phyloP scores from a whole-genome alignment of 345 rosid genomes.

The Gossypium mustelinum region DNA sequence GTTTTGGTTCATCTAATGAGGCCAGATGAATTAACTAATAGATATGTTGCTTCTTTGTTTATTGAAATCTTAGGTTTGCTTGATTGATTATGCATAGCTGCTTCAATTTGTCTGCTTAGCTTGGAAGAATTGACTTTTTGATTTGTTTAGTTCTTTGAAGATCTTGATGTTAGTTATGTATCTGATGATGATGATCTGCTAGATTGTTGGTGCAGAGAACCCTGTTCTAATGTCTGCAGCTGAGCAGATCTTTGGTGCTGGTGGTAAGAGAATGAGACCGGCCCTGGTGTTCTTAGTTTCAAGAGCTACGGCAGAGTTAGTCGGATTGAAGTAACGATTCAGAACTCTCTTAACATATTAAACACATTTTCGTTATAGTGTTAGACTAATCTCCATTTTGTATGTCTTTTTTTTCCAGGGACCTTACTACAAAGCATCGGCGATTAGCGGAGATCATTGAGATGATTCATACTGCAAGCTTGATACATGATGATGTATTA shows the following conservation, averaged over 20 bases:
- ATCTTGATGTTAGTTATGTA: constrained; percentile 9
- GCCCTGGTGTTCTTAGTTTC: constrained; percentile 93
- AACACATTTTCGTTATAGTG: neutral
- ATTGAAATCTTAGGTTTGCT: neutral
- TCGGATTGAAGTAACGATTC: constrained; percentile 55
- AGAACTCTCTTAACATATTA: constrained; percentile 10
- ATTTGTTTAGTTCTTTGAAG: neutral
- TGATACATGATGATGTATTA: constrained; percentile 92
- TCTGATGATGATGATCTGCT: constrained; percentile 35
- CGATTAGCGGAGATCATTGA: constrained; percentile 96
- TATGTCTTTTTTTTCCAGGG: constrained; percentile 41
- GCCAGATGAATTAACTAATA: neutral
- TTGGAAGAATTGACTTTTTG: neutral
- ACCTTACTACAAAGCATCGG: constrained; percentile 69
- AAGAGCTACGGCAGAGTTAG: constrained; percentile 82
- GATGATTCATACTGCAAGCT: constrained; percentile 98
- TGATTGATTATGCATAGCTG: neutral
- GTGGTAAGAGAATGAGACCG: constrained; percentile 98
- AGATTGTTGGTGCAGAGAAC: constrained; percentile 98
- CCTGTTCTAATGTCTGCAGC: constrained; percentile 95
- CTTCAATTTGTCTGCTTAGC: neutral
- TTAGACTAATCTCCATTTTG: constrained; percentile 8
- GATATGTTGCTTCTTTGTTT: neutral
- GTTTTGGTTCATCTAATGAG: neutral
- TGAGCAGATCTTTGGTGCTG: constrained; percentile 94